Base-by-base conservation (phyloP, 805 yeast genomes). In the Limtongia smithiae region DNA sequence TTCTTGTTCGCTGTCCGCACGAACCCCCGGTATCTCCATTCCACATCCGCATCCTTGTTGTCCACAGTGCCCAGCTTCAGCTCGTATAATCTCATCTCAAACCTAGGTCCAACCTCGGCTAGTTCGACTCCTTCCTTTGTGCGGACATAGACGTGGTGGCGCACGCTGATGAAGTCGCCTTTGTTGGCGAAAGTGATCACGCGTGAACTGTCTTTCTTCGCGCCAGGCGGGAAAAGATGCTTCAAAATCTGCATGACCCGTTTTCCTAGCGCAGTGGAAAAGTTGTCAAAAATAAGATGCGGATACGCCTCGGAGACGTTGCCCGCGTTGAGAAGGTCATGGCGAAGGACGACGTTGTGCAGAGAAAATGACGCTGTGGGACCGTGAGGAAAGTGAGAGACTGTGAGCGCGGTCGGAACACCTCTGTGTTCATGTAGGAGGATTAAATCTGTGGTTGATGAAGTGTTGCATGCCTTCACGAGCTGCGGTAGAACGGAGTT, bases 101-200 rank as follows among this genome's bases (percentile, higher is more conserved):
- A 93, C 55, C 99, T 75, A n/a, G 99, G 99, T 0, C 99, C 99
- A 32, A 93, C 85, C 66, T 93, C 99, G 50, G 96, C 90, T 48
- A 93, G 69, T 66, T 93, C 97, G 1, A 89, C 96, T 15, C 77
- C 78, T 55, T 89, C 96, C 59, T 83, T 82, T 0, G 96, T 88
- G 64, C 80, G 83, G 4, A 89, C 96, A 65, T 85, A 93, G 1
- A 93, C 84, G 65, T 93, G 99, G 64, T 93, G 98, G 68, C 99
- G 79, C 4, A 93, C 97, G 54, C 89, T 80, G 53, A 93, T 91
- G 64, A 81, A 93, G 69, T 93, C 99, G 41, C 88, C 95, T 46
- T 80, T 77, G 66, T 93, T 93, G 37, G 85, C 81, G 71, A 93
- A 93, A 2, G 96, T 85, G 43, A 93, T 83, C n/a, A 93, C 96